Conservation (phyloP, 306 rosid species). For the Quercus ilex region DNA sequence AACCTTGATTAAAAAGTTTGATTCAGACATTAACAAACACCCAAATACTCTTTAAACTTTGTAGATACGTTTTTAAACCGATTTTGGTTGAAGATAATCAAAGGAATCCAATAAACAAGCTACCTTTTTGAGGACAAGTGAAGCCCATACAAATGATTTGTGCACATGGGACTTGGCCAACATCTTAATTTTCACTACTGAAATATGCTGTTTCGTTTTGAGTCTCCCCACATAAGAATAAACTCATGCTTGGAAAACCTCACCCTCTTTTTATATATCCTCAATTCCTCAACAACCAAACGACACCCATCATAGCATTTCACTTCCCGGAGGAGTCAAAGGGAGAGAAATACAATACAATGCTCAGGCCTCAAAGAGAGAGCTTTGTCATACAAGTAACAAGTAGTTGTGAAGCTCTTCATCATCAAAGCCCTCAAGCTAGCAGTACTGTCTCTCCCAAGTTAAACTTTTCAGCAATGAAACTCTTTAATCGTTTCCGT, state of each 20-base stretch:
- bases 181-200: slow-evolving; percentile 8
- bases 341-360: slow-evolving; percentile 34
- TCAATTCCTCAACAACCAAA: slow-evolving; percentile 26
- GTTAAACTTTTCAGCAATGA: slow-evolving; percentile 56
- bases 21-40: neutral
- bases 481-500: slow-evolving; percentile 57
- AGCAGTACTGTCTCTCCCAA: neutral
- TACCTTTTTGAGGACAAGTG: slow-evolving; percentile 36
- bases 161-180: slow-evolving; percentile 55
- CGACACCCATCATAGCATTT: slow-evolving; percentile 62
- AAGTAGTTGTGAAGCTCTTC: neutral
- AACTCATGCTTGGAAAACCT: slow-evolving; percentile 24
- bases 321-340: slow-evolving; percentile 61
- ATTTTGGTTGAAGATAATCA: slow-evolving; percentile 12
- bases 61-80: neutral
- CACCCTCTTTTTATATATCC: slow-evolving; percentile 23
- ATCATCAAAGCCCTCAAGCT: neutral
- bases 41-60: neutral
- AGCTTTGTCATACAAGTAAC: slow-evolving; percentile 39
- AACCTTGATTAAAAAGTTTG: neutral
- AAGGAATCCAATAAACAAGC: slow-evolving; percentile 9
- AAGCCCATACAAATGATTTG: slow-evolving; percentile 58
- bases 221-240: slow-evolving; percentile 31
- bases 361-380: slow-evolving; percentile 33
- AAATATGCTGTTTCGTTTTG: neutral